Conservation (phyloP, 192 early-diverging fungal species). For the Entrophospora sp. region DNA sequence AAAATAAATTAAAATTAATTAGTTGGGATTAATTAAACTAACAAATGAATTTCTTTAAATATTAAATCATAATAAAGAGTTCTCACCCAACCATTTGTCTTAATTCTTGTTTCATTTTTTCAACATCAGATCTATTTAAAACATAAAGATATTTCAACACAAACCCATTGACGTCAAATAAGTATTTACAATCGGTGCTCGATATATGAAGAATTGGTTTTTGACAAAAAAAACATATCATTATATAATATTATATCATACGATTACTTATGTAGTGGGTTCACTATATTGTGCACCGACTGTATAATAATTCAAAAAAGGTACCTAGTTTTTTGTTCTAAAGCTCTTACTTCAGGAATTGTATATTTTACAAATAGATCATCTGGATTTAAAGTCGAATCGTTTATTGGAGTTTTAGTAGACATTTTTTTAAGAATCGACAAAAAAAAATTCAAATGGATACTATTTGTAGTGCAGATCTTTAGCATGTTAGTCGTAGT, state of each 20-base stretch:
- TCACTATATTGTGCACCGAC: background rate
- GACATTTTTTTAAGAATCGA: no score
- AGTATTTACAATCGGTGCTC: no score
- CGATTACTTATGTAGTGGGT: background rate
- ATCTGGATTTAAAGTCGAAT: conserved; percentile 27
- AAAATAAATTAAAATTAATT: background rate
- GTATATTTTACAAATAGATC: conserved; percentile 32
- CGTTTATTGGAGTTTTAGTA: no score
- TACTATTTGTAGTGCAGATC: no score
- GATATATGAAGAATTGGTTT: no score
- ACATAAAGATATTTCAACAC: no score
- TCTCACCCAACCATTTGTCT: conserved; percentile 77
- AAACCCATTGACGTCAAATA: no score
- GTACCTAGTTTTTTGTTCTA: conserved; percentile 40
- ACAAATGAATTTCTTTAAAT: background rate
- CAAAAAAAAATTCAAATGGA: no score
- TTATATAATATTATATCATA: background rate
- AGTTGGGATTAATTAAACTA: background rate
- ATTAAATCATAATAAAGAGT: background rate
- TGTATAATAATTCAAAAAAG: background rate
- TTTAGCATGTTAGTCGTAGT: no score
- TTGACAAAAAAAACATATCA: background rate
- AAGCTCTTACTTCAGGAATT: conserved; percentile 34
- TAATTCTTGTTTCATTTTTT: conserved; percentile 73
- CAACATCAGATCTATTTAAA: conserved; percentile 54